Base-by-base conservation (phyloP, 2,329 filamentous ascomycete genomes). In the Tolypocladium album region DNA sequence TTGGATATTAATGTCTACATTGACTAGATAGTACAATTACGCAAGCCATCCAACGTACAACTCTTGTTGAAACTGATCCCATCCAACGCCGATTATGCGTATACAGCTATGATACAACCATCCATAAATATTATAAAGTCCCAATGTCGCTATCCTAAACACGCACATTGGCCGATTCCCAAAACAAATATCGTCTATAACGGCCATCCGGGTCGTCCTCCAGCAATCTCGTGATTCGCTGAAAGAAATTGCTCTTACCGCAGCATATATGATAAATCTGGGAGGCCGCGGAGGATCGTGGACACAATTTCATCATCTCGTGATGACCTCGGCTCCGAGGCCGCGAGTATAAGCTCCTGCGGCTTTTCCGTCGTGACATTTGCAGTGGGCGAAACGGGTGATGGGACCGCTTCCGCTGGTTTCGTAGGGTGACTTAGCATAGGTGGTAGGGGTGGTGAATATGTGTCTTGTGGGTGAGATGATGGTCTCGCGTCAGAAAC, bases 181-280 rank as follows among this genome's bases (percentile, higher is more conserved):
- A 31, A 36, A 15, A n/a, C n/a, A 36, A 12, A 22, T 7, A 11
- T 55, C 31, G 31, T 22, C 50, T 31, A 13, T 22, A 15, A 8
- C 27, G 5, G 27, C 17, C 27, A 36, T 36, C 27, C 17, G 1
- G 4, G 11, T 13, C 17, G 8, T 38, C 47, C 20, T 17, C 3
- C 4, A 34, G 2, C 4, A 4, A 8, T 22, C 13, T 36, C 12
- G 2, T 34, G 4, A 22, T 22, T 22, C 5, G 20, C 50, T 15
- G 4, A 31, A 34, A 55, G 17, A 7, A 38, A 34, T 6, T 31
- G 20, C 27, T 34, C 11, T 55, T 61, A 79, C 64, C 70, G 70
- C 62, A 79, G 64, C 77, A 79, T 79, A 60, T 79, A 79, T 24
- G 77, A 76, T 45, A 79, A 66, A 66, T 79, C 75, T 3, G 77